Conservation (phyloP, 805 yeast species). For the Candida dendrica region DNA sequence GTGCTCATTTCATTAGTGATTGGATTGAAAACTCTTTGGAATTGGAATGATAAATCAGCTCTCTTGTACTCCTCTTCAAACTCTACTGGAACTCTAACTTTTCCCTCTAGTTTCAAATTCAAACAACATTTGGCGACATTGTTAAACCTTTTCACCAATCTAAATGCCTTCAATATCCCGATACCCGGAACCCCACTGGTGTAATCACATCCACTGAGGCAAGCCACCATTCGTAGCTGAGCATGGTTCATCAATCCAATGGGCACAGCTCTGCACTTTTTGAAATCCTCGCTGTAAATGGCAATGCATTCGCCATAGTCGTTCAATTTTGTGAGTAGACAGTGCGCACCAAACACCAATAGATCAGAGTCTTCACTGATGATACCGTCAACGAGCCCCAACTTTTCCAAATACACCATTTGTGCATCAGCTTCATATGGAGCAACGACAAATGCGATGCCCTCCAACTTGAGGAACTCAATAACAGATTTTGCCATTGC, state of each 20-base stretch:
- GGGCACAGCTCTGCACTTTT: slow-evolving; percentile 39
- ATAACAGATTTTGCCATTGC: slow-evolving; percentile 85
- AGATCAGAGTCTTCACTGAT: slow-evolving; percentile 93
- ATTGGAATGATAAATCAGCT: slow-evolving; percentile 77
- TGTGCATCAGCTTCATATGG: slow-evolving; percentile 99
- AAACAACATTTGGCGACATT: slow-evolving; percentile 49
- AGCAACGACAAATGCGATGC: slow-evolving; percentile 76
- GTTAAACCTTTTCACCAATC: slow-evolving; percentile 42
- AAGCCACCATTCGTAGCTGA: slow-evolving; percentile 70
- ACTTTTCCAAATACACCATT: slow-evolving; percentile 78
- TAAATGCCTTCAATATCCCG: slow-evolving; percentile 74
- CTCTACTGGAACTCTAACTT: slow-evolving; percentile 42
- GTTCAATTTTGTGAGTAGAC: slow-evolving; percentile 73
- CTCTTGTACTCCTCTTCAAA: slow-evolving; percentile 53
- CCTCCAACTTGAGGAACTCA: slow-evolving; percentile 51
- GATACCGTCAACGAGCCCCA: slow-evolving; percentile 74
- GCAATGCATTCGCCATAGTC: slow-evolving; percentile 66
- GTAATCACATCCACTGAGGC: slow-evolving; percentile 94
- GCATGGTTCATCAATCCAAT: slow-evolving; percentile 43
- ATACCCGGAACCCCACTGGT: slow-evolving; percentile 78
- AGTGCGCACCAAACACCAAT: slow-evolving; percentile 76
- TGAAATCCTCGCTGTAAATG: slow-evolving; percentile 51
- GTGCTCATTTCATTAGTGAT: slow-evolving; percentile 38
- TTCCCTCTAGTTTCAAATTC: slow-evolving; percentile 55
- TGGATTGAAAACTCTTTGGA: slow-evolving; percentile 83